Base-by-base conservation (phyloP, 2,329 filamentous ascomycete species). In the Fusarium zealandicum region DNA sequence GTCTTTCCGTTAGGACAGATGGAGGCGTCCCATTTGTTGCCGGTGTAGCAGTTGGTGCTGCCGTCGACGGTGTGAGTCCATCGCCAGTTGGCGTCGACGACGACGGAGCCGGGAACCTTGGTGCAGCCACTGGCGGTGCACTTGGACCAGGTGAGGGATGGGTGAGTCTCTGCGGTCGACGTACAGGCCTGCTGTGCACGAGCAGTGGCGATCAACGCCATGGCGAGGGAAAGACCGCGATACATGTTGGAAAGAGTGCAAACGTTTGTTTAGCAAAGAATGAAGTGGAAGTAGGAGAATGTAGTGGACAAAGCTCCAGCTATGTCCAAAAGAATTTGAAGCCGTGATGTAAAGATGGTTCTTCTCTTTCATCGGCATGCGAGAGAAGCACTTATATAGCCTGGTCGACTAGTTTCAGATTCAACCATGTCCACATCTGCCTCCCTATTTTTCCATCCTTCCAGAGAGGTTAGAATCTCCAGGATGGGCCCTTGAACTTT, bases 81-180 rank as follows among this genome's bases (percentile, higher is more conserved):
- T 55, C 84, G 80, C 82, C 83, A 86, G 75, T 86, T 86, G 65
- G 82, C 70, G 57, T 87, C 84, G 62, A 87, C 72, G 46, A 81
- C 81, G 36, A 87, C 75, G 30, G 77, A 79, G 35, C 79, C 82
- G 33, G 67, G 63, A 61, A 82, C 76, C 45, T 70, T 74, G 20
- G 73, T 78, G 74, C 84, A 87, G 53, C 82, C 80, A 49, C 72
- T 74, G 17, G 72, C 66, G 30, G 80, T 78, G 72, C 84, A 87
- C 63, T 77, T 76, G 54, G 79, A 74, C 79, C 81, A 84, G 51
- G 70, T 76, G 63, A 87, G 72, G 22, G 75, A 53, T 14, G 83
- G 84, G 67, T 86, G 83, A 25, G 64, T 76, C 66, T 85, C 83
- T 9, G 75, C 57, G 41, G 71, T 76, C 57, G 74, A 62, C 22